These are phyloP conservation scores for Leucosporidium creatinivorum DNA, from an alignment of 768 basidiomycete species.

Conservation along the genomic window DNA sequence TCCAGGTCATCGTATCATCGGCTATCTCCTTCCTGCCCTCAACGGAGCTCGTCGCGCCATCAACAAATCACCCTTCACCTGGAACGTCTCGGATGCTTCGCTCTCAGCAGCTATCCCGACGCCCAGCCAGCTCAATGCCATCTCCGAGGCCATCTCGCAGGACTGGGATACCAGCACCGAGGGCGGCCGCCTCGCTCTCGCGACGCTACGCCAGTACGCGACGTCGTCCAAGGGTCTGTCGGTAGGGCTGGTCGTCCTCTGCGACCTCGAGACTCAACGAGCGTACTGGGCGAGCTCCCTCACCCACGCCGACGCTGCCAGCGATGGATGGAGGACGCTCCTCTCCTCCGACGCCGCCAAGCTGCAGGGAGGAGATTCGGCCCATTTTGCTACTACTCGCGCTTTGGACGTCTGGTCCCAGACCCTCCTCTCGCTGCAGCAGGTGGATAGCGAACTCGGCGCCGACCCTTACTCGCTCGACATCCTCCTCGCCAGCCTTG, in stretches of 20 bases:
- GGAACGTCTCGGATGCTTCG: slow-evolving; percentile 56
- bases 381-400: no score
- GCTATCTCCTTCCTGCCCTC: slow-evolving; percentile 68
- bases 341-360: no score
- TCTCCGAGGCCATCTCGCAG: neutral
- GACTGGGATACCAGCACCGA: neutral
- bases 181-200: slow-evolving; percentile 7
- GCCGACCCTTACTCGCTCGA: neutral
- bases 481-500: neutral
- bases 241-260: neutral
- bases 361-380: no score
- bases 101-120: neutral
- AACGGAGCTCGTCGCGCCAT: slow-evolving; percentile 83
- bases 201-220: neutral
- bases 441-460: no score
- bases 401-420: no score
- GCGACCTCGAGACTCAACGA: neutral
- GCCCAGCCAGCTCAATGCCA: neutral
- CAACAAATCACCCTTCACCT: slow-evolving; percentile 66
- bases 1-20: slow-evolving; percentile 62
- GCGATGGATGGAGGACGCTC: no score
- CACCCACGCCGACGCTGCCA: neutral
- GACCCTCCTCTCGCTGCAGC: neutral
- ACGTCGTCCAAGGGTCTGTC: neutral
- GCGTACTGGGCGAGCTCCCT: neutral